Conservation (phyloP, 495 filamentous ascomycete genomes). For the Hyaloscypha hepaticicola region DNA sequence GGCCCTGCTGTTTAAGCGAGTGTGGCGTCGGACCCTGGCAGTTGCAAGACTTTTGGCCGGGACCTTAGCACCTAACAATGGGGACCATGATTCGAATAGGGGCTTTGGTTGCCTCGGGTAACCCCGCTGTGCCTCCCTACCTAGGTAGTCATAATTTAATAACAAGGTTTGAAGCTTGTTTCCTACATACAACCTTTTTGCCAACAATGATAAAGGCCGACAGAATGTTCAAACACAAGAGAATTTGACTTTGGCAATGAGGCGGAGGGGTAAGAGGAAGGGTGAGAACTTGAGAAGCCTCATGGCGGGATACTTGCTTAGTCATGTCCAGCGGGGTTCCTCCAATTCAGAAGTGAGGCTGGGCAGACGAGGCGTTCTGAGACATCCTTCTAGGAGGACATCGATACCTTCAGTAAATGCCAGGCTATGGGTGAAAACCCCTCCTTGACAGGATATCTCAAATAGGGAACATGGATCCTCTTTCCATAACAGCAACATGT, state of each 20-base stretch:
- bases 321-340: background rate
- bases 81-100: background rate
- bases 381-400: background rate
- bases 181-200: too few species aligned
- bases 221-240: too few species aligned
- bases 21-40: too few species aligned
- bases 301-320: background rate
- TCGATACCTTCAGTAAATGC: background rate
- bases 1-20: too few species aligned
- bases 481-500: constrained; percentile 43
- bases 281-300: background rate
- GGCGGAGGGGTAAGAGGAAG: background rate
- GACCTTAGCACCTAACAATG: background rate
- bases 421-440: background rate
- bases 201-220: too few species aligned
- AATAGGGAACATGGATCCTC: constrained; percentile 8
- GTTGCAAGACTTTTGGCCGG: too few species aligned
- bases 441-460: background rate
- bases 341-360: background rate
- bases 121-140: background rate
- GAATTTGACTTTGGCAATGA: too few species aligned
- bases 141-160: background rate
- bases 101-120: background rate
- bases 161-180: background rate
- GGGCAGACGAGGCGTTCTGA: background rate